Conservation (phyloP, 768 basidiomycete genomes). For the Trametes cingulata region DNA sequence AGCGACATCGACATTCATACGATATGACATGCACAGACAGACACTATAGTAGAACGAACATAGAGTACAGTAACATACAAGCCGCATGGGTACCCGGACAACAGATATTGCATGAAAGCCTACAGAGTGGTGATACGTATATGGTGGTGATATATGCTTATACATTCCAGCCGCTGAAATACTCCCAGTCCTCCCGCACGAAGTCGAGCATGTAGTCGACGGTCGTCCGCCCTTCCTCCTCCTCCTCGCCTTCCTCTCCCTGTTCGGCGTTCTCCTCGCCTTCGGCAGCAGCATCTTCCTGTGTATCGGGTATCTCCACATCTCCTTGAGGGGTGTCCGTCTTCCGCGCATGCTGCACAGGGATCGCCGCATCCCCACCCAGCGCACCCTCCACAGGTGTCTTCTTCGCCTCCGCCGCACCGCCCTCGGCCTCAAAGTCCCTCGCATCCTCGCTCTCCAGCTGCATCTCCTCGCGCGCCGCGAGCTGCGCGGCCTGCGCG, state of each 20-base stretch:
- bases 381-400: constrained; percentile 13
- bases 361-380: constrained; percentile 4
- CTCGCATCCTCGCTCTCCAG: constrained; percentile 78
- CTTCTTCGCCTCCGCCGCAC: constrained; percentile 4
- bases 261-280: constrained; percentile 30
- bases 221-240: constrained; percentile 66
- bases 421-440: constrained; percentile 67
- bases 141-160: constrained; percentile 13
- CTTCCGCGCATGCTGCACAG: no score
- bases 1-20: no score
- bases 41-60: no score
- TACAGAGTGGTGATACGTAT: no score
- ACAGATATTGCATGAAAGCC: no score
- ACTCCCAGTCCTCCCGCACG: constrained; percentile 62
- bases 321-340: no score
- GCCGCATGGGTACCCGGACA: no score
- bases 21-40: no score
- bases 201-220: constrained; percentile 84
- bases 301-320: no score
- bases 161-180: constrained; percentile 75
- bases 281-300: constrained; percentile 6
- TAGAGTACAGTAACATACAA: no score
- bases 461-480: constrained; percentile 69
- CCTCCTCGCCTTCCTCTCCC: constrained; percentile 37
- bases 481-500: constrained; percentile 75